These are phyloP conservation scores for Purpureocillium lavendulum DNA, from an alignment of 2,329 filamentous ascomycete species.

Conservation along the genomic window DNA sequence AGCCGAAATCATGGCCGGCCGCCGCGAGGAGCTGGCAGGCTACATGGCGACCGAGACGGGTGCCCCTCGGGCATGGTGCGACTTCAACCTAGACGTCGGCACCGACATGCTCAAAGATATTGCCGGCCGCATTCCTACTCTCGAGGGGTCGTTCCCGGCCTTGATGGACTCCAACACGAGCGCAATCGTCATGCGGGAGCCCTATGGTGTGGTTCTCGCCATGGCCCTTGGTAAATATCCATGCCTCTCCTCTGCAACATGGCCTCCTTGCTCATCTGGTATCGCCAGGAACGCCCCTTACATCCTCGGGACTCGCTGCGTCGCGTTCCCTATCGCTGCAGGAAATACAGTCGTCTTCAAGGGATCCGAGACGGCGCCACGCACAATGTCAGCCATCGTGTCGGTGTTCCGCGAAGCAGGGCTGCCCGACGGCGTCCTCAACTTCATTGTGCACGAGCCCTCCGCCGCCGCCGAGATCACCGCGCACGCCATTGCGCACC, in stretches of 20 bases:
- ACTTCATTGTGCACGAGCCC: constrained; percentile 59
- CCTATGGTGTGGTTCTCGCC: constrained; percentile 68
- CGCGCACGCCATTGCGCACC: constrained; percentile 56
- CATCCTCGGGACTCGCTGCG: constrained; percentile 43
- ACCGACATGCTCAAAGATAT: constrained; percentile 32
- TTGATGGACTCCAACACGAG: constrained; percentile 20
- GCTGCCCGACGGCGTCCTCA: constrained; percentile 66
- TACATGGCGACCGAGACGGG: constrained; percentile 50
- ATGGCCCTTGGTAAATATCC: constrained; percentile 67
- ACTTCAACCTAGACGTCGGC: constrained; percentile 28
- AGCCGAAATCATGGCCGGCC: constrained; percentile 52
- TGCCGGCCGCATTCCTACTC: constrained; percentile 30
- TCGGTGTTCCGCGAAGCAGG: constrained; percentile 65
- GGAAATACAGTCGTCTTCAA: constrained; percentile 75
- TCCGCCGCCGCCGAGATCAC: constrained; percentile 62
- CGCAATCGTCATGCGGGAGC: constrained; percentile 64
- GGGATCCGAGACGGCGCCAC: constrained; percentile 59
- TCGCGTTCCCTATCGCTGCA: constrained; percentile 60
- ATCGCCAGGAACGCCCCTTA: constrained; percentile 45
- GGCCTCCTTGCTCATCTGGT: not conserved
- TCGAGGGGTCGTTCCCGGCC: constrained; percentile 28
- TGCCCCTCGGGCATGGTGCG: constrained; percentile 26
- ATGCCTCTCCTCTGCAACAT: constrained; percentile 14
- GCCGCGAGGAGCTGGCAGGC: constrained; percentile 49
- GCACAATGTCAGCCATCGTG: constrained; percentile 53